Conservation (phyloP, 2,329 filamentous ascomycete genomes). For the Blastomyces silverae region DNA sequence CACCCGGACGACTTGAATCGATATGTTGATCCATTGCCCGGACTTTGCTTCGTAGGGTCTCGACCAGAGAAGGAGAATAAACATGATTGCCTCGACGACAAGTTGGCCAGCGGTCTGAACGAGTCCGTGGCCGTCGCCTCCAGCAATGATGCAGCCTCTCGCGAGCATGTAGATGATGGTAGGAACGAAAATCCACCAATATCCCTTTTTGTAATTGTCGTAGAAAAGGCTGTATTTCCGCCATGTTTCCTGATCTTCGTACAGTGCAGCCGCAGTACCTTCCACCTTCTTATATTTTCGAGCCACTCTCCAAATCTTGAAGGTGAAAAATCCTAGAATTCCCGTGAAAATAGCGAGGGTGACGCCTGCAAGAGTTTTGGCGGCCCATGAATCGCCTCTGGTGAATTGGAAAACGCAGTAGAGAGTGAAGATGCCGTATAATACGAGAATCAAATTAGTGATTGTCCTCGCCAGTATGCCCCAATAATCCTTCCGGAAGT, state of each 20-base stretch:
- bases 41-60: constrained; percentile 82
- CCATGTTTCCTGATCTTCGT: constrained; percentile 85
- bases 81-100: constrained; percentile 71
- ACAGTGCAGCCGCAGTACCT: constrained; percentile 66
- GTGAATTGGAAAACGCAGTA: constrained; percentile 97
- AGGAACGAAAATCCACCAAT: constrained; percentile 96
- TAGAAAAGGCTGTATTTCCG: constrained; percentile 97
- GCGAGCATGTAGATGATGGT: constrained; percentile 83
- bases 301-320: constrained; percentile 72
- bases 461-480: constrained; percentile 81
- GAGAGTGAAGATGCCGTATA: constrained; percentile 91
- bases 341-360: constrained; percentile 75
- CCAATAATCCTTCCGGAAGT: constrained; percentile 97
- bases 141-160: constrained; percentile 79
- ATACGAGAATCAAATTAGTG: constrained; percentile 78
- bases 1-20: constrained; percentile 82
- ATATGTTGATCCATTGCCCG: constrained; percentile 86
- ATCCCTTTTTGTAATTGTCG: constrained; percentile 85
- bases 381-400: constrained; percentile 87
- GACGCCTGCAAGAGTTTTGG: constrained; percentile 72
- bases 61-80: constrained; percentile 72
- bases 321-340: constrained; percentile 74
- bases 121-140: constrained; percentile 76
- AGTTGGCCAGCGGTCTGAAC: constrained; percentile 73
- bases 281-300: constrained; percentile 65